These are phyloP conservation scores for Paecilomyces variotii DNA, from an alignment of 2,329 filamentous ascomycete species.

Conservation along the genomic window DNA sequence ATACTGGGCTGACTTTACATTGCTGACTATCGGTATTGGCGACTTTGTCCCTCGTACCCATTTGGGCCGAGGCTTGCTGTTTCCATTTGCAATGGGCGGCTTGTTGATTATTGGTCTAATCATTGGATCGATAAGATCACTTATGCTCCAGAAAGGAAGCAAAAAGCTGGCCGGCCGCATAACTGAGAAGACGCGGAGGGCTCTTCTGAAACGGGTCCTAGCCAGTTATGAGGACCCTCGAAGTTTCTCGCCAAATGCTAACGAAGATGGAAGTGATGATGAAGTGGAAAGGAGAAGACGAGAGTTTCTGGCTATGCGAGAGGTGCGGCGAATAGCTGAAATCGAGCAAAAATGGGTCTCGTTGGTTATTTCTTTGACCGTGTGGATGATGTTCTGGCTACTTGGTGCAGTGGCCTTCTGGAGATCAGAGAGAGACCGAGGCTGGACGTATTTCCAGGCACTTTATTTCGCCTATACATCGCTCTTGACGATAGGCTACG, in stretches of 20 bases:
- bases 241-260: slow-evolving; percentile 3
- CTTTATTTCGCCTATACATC: slow-evolving; percentile 33
- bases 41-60: slow-evolving; percentile 24
- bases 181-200: slow-evolving; percentile 25
- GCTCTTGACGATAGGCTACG: slow-evolving; percentile 34
- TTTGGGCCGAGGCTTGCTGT: slow-evolving; percentile 24
- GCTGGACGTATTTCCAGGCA: slow-evolving; percentile 31
- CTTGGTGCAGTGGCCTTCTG: slow-evolving; percentile 30
- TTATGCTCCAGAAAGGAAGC: slow-evolving; percentile 31
- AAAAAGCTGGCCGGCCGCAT: slow-evolving; percentile 27
- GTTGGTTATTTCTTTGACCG: slow-evolving; percentile 26
- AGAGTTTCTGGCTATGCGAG: slow-evolving; percentile 40
- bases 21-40: slow-evolving; percentile 29
- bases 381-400: slow-evolving; percentile 39
- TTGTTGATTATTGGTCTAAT: slow-evolving; percentile 28
- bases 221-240: slow-evolving; percentile 7
- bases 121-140: slow-evolving; percentile 26
- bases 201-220: slow-evolving; percentile 19
- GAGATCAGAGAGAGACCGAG: slow-evolving; percentile 20
- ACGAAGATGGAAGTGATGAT: slow-evolving; percentile 7
- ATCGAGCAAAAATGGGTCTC: slow-evolving; percentile 36
- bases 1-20: slow-evolving; percentile 27
- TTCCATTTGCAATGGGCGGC: slow-evolving; percentile 28
- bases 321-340: slow-evolving; percentile 34
- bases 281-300: slow-evolving; percentile 19